phyloP scores from a whole-genome alignment of 139 green algal genomes.

The Coelastrella sp. region DNA sequence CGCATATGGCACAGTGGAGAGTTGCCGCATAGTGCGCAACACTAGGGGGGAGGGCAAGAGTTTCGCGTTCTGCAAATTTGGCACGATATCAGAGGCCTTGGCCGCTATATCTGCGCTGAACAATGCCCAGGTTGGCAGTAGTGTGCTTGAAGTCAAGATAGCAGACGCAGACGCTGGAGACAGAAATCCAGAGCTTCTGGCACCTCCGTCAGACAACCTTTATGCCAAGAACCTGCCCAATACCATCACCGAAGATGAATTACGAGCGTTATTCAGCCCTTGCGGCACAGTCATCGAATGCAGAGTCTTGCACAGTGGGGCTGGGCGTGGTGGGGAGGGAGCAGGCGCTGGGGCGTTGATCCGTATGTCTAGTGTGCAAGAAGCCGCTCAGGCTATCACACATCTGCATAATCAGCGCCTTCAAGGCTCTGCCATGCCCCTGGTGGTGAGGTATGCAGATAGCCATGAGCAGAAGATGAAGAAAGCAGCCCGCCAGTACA shows the following conservation, averaged over 20 bases:
- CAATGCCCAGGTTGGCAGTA: slow-evolving; percentile 23
- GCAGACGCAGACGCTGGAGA: slow-evolving; percentile 52
- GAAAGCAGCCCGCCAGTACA: slow-evolving; percentile 51
- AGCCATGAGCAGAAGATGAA: slow-evolving; percentile 70
- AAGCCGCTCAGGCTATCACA: slow-evolving; percentile 65
- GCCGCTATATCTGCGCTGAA: slow-evolving; percentile 50
- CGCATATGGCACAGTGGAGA: slow-evolving; percentile 58
- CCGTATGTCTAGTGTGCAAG: slow-evolving; percentile 60
- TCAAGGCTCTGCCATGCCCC: slow-evolving; percentile 52
- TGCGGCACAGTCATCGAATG: slow-evolving; percentile 61
- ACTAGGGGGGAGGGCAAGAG: slow-evolving; percentile 27
- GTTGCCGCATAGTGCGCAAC: slow-evolving; percentile 30
- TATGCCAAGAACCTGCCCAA: slow-evolving; percentile 56
- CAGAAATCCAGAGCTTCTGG: slow-evolving; percentile 43
- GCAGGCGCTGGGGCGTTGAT: slow-evolving; percentile 59
- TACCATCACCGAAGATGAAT: slow-evolving; percentile 47
- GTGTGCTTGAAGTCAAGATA: slow-evolving; percentile 51
- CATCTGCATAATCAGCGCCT: slow-evolving; percentile 63
- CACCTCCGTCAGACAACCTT: slow-evolving; percentile 54
- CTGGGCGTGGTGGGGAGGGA: slow-evolving; percentile 41
- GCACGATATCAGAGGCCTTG: slow-evolving; percentile 33
- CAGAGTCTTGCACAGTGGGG: slow-evolving; percentile 56
- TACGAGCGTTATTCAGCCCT: slow-evolving; percentile 52
- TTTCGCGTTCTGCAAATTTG: slow-evolving; percentile 59
- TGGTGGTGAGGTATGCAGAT: slow-evolving; percentile 73